phyloP scores from a whole-genome alignment of 108 stramenopile genomes.

The Parietichytrium sp. region DNA sequence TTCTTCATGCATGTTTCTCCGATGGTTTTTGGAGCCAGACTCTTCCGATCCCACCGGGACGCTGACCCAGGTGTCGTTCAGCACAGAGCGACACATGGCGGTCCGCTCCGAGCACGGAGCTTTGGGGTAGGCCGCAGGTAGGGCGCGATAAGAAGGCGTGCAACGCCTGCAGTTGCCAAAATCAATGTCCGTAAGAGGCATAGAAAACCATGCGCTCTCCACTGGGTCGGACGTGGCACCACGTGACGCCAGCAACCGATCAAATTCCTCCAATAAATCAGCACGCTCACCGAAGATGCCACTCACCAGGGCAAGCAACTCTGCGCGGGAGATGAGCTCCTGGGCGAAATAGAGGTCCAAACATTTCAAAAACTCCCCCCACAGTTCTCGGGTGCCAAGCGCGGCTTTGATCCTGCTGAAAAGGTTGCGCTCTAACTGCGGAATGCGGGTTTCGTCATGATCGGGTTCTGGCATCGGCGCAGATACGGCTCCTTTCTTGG shows the following conservation, averaged over 20 bases:
- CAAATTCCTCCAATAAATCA: conserved; percentile 86
- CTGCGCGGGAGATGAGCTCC: conserved; percentile 80
- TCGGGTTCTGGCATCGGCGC: conserved; percentile 39
- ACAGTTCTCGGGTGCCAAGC: conserved; percentile 76
- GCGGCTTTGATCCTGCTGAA: conserved; percentile 81
- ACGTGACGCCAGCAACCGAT: conserved; percentile 75
- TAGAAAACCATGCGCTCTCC: conserved; percentile 52
- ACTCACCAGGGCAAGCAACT: conserved; percentile 84
- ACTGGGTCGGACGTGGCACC: conserved; percentile 54
- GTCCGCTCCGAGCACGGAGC: conserved; percentile 85
- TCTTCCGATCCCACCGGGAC: conserved; percentile 95
- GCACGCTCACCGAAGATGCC: conserved; percentile 83
- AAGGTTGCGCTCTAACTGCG: conserved; percentile 63
- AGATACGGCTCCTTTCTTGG: conserved; percentile 61
- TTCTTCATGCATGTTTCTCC: conserved; percentile 92
- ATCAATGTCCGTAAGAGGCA: conserved; percentile 62
- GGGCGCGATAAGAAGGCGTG: conserved; percentile 81
- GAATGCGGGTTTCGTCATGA: conserved; percentile 37
- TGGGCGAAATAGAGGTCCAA: conserved; percentile 89
- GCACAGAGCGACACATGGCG: conserved; percentile 72
- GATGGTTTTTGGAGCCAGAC: conserved; percentile 92
- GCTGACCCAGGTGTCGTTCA: conserved; percentile 93
- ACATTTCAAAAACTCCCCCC: conserved; percentile 91
- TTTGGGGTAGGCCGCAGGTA: conserved; percentile 87
- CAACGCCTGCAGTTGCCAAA: conserved; percentile 54